Evolutionary conservation across 2,329 filamentous ascomycete genomes (phyloP).

Genomic region (Rhexocercosporidium sp.): DNA sequence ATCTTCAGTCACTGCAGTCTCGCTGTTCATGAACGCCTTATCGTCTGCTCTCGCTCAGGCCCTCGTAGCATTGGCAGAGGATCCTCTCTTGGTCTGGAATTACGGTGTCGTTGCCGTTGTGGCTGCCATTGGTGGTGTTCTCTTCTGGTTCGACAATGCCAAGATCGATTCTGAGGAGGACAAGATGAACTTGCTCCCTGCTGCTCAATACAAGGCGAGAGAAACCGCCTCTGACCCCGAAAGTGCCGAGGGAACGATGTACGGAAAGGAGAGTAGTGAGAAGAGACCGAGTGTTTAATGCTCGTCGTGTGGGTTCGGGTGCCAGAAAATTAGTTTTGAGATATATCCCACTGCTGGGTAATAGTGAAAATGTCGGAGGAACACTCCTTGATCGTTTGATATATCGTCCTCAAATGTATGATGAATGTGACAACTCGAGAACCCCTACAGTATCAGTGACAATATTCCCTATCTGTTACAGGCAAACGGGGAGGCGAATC

Average conservation of each 20-base stretch:
- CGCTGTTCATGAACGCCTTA: constrained; percentile 62
- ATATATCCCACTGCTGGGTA: neutral
- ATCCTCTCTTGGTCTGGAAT: constrained; percentile 50
- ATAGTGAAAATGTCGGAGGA: neutral
- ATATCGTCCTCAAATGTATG: no score
- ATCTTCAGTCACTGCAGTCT: constrained; percentile 62
- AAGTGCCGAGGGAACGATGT: constrained; percentile 5
- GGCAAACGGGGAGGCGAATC: neutral
- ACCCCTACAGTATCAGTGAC: neutral
- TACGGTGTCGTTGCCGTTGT: constrained; percentile 35
- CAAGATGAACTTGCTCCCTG: constrained; percentile 26
- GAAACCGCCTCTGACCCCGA: constrained; percentile 6
- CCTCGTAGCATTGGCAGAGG: constrained; percentile 47
- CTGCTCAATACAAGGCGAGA: constrained; percentile 2
- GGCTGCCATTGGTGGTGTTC: constrained; percentile 24
- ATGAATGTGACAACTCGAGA: no score
- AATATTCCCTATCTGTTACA: neutral
- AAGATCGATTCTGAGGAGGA: constrained; percentile 32
- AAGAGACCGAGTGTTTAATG: constrained; percentile 8
- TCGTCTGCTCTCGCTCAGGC: constrained; percentile 55
- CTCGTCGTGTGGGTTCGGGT: neutral
- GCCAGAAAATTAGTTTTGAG: neutral
- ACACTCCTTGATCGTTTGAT: neutral
- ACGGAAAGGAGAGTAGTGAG: neutral
- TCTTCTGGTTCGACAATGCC: constrained; percentile 30